Percentiles rank a stretch among this genome's conserved stretches.
Conservation (phyloP, 768 basidiomycete genomes). For the Auriscalpium orientale region DNA sequence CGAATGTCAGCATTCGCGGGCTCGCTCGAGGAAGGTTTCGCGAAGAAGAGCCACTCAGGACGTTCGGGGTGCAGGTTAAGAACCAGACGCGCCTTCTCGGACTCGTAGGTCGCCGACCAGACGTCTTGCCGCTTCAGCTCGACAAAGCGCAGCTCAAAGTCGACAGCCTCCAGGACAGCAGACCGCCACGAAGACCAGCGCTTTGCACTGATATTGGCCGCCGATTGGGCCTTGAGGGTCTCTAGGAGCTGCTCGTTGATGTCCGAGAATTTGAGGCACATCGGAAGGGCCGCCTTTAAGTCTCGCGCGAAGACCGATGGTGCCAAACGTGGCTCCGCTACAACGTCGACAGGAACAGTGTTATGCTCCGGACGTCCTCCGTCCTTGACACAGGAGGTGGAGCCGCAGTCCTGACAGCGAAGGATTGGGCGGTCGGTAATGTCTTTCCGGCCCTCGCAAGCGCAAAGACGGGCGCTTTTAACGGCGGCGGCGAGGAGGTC, state of each 20-base stretch:
- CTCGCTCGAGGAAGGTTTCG: slow-evolving; percentile 53
- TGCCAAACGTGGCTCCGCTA: slow-evolving; percentile 47
- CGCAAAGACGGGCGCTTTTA: slow-evolving; percentile 71
- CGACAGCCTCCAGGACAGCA: slow-evolving; percentile 53
- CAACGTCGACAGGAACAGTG: slow-evolving; percentile 46
- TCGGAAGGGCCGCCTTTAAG: slow-evolving; percentile 77
- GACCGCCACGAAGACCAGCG: slow-evolving; percentile 65
- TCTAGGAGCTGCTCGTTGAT: slow-evolving; percentile 48
- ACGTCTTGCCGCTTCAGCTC: slow-evolving; percentile 82
- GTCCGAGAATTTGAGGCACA: slow-evolving; percentile 61
- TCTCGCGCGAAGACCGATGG: slow-evolving; percentile 70
- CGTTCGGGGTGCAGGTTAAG: slow-evolving; percentile 68
- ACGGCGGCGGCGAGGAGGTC: slow-evolving; percentile 58
- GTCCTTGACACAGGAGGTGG: slow-evolving; percentile 77
- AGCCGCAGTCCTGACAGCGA: slow-evolving; percentile 69
- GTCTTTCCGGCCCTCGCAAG: slow-evolving; percentile 83
- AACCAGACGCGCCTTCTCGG: slow-evolving; percentile 62
- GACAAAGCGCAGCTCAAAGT: slow-evolving; percentile 71
- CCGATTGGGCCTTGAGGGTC: slow-evolving; percentile 33
- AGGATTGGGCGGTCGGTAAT: slow-evolving; percentile 62
- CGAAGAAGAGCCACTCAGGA: slow-evolving; percentile 85
- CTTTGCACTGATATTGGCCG: slow-evolving; percentile 37
- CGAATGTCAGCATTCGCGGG: slow-evolving; percentile 80
- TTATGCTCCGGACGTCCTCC: slow-evolving; percentile 90
- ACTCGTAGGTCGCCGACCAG: slow-evolving; percentile 78